Percentiles rank a stretch among this genome's conserved stretches.
Evolutionary conservation across 225 moss, liverwort and hornwort genomes (phyloP).

Genomic region (Pseudoscleropodium purum): DNA sequence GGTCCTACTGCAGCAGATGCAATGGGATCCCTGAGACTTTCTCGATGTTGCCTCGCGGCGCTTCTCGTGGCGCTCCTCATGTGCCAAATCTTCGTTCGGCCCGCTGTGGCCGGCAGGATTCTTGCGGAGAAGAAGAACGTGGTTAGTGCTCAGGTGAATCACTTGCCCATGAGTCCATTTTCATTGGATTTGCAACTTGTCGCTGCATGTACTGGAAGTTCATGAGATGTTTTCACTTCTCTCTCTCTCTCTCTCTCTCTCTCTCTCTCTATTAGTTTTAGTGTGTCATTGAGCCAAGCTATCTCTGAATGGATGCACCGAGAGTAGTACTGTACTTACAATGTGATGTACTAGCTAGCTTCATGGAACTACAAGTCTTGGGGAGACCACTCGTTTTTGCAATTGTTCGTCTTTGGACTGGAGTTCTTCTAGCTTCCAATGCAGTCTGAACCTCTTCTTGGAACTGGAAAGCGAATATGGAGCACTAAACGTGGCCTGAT

Average conservation of each 20-base stretch:
- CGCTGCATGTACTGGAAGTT: neutral
- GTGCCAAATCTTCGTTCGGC: slow-evolving; percentile 1
- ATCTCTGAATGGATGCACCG: neutral
- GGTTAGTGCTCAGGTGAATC: neutral
- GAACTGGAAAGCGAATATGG: neutral
- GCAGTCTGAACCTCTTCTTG: neutral
- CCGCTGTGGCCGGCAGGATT: neutral
- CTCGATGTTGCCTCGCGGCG: neutral
- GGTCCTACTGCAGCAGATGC: neutral
- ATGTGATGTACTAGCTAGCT: neutral
- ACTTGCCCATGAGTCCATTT: too few species aligned
- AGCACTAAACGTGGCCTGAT: neutral
- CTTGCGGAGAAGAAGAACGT: neutral
- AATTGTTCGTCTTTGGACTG: neutral
- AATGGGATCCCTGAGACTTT: neutral
- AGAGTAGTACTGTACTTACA: neutral
- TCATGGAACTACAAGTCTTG: neutral
- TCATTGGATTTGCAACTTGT: neutral
- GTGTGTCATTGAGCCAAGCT: neutral
- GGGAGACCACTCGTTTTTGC: neutral
- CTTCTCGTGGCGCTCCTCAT: slow-evolving; percentile 6
- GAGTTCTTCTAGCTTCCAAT: neutral
- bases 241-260: neutral
- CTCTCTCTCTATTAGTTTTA: neutral
- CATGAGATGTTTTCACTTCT: neutral